Conservation (phyloP, 345 rosid genomes). For the Salix dunnii region DNA sequence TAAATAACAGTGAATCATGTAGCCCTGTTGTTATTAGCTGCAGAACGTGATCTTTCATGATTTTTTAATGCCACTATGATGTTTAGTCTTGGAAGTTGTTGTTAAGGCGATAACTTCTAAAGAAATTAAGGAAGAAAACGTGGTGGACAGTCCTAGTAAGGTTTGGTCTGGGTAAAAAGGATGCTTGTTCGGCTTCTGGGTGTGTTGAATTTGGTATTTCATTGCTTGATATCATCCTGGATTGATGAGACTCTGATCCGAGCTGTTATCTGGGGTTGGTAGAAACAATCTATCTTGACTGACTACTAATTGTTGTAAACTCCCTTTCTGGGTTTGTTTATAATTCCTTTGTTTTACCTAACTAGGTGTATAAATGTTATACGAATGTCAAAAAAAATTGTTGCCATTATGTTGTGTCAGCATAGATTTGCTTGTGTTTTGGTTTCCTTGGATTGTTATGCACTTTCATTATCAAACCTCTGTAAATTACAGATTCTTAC, state of each 20-base stretch:
- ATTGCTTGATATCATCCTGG: not conserved
- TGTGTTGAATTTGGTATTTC: constrained; percentile 8
- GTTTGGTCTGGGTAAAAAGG: not conserved
- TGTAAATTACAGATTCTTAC: not conserved
- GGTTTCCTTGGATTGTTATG: not conserved
- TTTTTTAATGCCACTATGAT: not conserved
- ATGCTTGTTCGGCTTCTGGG: constrained; percentile 5
- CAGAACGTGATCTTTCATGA: not conserved
- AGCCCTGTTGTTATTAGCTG: not conserved
- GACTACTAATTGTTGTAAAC: not conserved
- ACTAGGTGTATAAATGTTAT: not conserved
- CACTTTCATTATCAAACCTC: not conserved
- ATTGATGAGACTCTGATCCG: constrained; percentile 7
- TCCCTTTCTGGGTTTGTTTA: not conserved
- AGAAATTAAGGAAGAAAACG: not conserved
- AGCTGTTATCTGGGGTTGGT: not conserved
- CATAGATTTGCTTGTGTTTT: not conserved
- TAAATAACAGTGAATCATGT: not conserved
- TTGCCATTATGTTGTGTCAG: not conserved
- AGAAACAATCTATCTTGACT: not conserved
- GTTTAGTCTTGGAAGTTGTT: not conserved
- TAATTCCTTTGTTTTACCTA: not conserved
- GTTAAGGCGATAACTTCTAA: not conserved
- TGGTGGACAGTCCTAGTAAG: not conserved
- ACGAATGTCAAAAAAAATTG: not conserved